Evolutionary conservation across 805 yeast genomes (phyloP).

Genomic region (Ascoidea tarda): DNA sequence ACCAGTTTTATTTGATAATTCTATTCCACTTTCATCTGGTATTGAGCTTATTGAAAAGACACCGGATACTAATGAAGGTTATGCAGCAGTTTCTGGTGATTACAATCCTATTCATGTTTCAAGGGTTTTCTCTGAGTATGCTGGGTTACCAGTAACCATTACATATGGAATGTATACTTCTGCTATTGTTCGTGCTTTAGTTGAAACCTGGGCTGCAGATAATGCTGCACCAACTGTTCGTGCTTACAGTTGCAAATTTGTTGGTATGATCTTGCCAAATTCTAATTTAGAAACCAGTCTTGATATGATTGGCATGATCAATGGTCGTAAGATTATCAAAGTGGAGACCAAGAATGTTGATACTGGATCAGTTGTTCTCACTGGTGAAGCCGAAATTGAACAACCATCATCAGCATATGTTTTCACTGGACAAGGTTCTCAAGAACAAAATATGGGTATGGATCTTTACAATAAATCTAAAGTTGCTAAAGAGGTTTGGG

Average conservation of each 20-base stretch:
- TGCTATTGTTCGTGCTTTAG: slow-evolving; percentile 87
- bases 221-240: slow-evolving; percentile 92
- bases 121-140: slow-evolving; percentile 86
- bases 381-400: slow-evolving; percentile 97
- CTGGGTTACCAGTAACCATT: slow-evolving; percentile 90
- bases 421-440: slow-evolving; percentile 99
- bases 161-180: slow-evolving; percentile 99
- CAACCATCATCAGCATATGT: slow-evolving; percentile 96
- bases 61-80: slow-evolving; percentile 92
- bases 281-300: slow-evolving; percentile 75
- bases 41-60: slow-evolving; percentile 53
- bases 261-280: slow-evolving; percentile 96
- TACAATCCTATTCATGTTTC: slow-evolving; percentile 97
- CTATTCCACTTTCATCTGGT: slow-evolving; percentile 64
- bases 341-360: slow-evolving; percentile 79
- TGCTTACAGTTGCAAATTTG: slow-evolving; percentile 81
- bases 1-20: slow-evolving; percentile 79
- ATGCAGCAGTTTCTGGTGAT: slow-evolving; percentile 96
- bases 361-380: slow-evolving; percentile 62
- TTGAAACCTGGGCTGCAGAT: slow-evolving; percentile 98
- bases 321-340: slow-evolving; percentile 94
- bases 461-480: slow-evolving; percentile 82
- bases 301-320: slow-evolving; percentile 97
- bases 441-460: slow-evolving; percentile 99
- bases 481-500: slow-evolving; percentile 95